phyloP scores from a whole-genome alignment of 2,329 filamentous ascomycete genomes.

The Colletotrichum destructivum region DNA sequence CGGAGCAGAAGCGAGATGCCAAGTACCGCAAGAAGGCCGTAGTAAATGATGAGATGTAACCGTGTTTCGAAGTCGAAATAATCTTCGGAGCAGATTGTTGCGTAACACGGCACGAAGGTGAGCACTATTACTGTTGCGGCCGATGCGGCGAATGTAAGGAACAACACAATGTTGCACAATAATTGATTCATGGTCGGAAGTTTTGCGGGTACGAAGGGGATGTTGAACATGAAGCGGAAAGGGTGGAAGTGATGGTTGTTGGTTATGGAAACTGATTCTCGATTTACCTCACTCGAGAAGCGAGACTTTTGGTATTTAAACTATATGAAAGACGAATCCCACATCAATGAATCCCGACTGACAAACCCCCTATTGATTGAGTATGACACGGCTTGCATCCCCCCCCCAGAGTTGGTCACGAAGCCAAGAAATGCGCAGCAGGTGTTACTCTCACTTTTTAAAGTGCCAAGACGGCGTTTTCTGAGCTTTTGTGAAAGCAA shows the following conservation, averaged over 20 bases:
- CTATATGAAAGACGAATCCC: no score
- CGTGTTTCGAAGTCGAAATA: conserved; percentile 38
- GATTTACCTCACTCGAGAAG: background rate
- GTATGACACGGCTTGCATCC: background rate
- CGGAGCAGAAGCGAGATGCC: conserved; percentile 14
- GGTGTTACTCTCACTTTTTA: background rate
- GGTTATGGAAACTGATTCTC: no score
- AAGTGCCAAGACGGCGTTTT: background rate
- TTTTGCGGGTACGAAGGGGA: background rate
- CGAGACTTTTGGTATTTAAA: background rate
- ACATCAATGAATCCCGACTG: no score
- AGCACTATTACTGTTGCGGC: conserved; percentile 15
- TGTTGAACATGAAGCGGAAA: background rate
- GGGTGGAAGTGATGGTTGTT: no score
- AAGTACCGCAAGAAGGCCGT: conserved; percentile 30
- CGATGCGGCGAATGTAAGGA: background rate
- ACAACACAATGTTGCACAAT: background rate
- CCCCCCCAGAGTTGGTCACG: background rate
- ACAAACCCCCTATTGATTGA: background rate
- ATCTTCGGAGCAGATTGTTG: conserved; percentile 39
- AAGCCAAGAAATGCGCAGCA: background rate
- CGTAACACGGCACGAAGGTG: conserved; percentile 40
- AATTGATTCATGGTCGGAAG: background rate
- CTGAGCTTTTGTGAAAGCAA: background rate
- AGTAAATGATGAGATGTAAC: conserved; percentile 37